These are phyloP conservation scores for Moesziomyces sp. DNA, from an alignment of 1,284 basidiomycete genomes.

Conservation along the genomic window DNA sequence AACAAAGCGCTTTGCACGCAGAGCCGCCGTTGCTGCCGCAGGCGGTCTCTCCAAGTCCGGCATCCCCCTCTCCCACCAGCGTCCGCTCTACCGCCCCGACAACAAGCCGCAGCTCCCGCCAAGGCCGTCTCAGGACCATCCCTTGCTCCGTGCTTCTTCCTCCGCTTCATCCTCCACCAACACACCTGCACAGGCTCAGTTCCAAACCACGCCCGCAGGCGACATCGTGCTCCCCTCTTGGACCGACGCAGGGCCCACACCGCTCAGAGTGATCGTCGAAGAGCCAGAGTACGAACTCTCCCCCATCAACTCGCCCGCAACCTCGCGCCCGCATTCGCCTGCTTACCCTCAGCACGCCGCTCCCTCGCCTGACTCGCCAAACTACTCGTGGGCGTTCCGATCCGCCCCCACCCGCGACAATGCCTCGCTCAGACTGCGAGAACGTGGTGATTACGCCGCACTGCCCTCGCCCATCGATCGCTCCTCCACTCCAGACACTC, in stretches of 20 bases:
- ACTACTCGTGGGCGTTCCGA: conserved; percentile 19
- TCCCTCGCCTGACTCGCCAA: conserved; percentile 5
- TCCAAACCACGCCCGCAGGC: conserved; percentile 34
- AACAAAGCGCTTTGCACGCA: conserved; percentile 37
- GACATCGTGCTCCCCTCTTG: conserved; percentile 47
- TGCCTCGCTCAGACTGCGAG: conserved; percentile 35
- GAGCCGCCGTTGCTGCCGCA: conserved; percentile 41
- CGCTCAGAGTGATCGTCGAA: conserved; percentile 49
- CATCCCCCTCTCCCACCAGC: conserved; percentile 44
- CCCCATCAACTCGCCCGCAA: conserved; percentile 18
- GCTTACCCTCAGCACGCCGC: conserved; percentile 6
- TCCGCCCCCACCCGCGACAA: conserved; percentile 19
- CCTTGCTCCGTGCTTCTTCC: conserved; percentile 14
- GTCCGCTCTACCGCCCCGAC: conserved; percentile 37
- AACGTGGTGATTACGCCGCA: conserved; percentile 28
- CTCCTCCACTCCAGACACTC: conserved; percentile 47
- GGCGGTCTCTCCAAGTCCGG: conserved; percentile 31
- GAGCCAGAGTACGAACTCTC: conserved; percentile 37
- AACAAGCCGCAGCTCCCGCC: conserved; percentile 40
- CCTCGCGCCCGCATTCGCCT: conserved; percentile 22
- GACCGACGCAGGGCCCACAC: conserved; percentile 40
- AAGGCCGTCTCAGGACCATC: conserved; percentile 30
- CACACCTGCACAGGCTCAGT: conserved; percentile 6
- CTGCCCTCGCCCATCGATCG: conserved; percentile 41
- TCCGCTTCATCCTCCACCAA: neutral